Percentiles rank a stretch among this genome's conserved stretches.
phyloP scores from a whole-genome alignment of 257 asterid species.

The Echium plantagineum region DNA sequence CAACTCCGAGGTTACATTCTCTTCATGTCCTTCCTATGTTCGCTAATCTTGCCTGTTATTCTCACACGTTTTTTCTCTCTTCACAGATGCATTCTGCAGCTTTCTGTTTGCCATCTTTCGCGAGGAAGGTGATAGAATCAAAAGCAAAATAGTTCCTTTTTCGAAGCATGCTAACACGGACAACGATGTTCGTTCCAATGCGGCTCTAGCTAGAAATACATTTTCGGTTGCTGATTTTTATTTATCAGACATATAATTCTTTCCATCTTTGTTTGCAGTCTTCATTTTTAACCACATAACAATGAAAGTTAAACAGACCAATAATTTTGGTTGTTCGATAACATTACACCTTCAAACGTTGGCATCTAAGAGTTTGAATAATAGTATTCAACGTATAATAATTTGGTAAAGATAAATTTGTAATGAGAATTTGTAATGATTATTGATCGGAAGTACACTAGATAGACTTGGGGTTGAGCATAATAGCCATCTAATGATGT shows the following conservation, averaged over 20 bases:
- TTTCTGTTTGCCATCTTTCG: conserved; percentile 68
- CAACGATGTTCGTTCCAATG: background rate
- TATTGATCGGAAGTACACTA: no score
- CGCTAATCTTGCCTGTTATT: background rate
- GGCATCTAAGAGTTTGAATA: no score
- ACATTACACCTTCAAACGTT: no score
- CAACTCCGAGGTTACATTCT: conserved; percentile 57
- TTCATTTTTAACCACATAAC: no score
- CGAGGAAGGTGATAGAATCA: conserved; percentile 19
- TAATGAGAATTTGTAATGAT: no score
- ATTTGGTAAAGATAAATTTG: no score
- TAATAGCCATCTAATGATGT: no score
- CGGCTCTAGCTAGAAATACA: no score
- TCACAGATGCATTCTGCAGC: conserved; percentile 65
- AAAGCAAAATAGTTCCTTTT: background rate
- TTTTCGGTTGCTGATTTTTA: background rate
- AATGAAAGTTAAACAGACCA: no score
- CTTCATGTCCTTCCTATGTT: background rate
- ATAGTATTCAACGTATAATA: no score
- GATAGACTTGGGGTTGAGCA: no score
- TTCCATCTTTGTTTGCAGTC: background rate
- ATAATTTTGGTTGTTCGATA: no score
- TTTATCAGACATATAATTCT: background rate
- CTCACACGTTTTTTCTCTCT: background rate
- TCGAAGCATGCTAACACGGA: background rate